Evolutionary conservation across 495 filamentous ascomycete genomes (phyloP).

Genomic region (Aspergillus wentii): DNA sequence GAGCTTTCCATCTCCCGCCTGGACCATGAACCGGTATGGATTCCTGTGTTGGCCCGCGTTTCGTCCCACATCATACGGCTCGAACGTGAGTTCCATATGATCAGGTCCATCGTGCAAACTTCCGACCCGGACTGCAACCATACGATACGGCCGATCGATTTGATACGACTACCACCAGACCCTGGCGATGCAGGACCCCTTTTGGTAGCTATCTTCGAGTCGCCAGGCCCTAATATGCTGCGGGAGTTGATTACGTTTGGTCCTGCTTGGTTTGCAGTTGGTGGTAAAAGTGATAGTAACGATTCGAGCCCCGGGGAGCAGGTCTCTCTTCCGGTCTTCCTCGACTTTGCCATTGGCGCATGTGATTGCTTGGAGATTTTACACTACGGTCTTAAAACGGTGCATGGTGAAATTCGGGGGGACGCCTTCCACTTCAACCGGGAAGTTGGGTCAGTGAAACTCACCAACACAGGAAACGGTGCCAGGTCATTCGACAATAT

Average conservation of each 20-base stretch:
- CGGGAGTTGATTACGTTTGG: constrained; percentile 68
- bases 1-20: constrained; percentile 35
- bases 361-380: constrained; percentile 79
- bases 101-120: constrained; percentile 61
- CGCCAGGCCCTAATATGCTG: constrained; percentile 70
- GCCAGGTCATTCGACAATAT: constrained; percentile 83
- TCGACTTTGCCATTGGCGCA: constrained; percentile 85
- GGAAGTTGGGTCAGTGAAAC: constrained; percentile 62
- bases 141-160: constrained; percentile 69
- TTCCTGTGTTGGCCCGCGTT: constrained; percentile 65
- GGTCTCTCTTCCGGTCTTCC: constrained; percentile 66
- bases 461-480: constrained; percentile 81
- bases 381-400: constrained; percentile 74
- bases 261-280: constrained; percentile 61
- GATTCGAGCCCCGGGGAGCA: constrained; percentile 49
- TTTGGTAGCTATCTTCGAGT: constrained; percentile 71
- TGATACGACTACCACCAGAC: constrained; percentile 59
- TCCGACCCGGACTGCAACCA: constrained; percentile 70
- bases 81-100: constrained; percentile 79
- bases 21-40: constrained; percentile 40
- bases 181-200: constrained; percentile 60
- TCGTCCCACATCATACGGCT: constrained; percentile 75
- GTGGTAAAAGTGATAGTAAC: constrained; percentile 44
- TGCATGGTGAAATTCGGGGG: constrained; percentile 82
- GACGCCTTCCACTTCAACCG: constrained; percentile 83